Evolutionary conservation across 805 yeast species (phyloP).

Genomic region (Sugiyamaella lignohabitans): DNA sequence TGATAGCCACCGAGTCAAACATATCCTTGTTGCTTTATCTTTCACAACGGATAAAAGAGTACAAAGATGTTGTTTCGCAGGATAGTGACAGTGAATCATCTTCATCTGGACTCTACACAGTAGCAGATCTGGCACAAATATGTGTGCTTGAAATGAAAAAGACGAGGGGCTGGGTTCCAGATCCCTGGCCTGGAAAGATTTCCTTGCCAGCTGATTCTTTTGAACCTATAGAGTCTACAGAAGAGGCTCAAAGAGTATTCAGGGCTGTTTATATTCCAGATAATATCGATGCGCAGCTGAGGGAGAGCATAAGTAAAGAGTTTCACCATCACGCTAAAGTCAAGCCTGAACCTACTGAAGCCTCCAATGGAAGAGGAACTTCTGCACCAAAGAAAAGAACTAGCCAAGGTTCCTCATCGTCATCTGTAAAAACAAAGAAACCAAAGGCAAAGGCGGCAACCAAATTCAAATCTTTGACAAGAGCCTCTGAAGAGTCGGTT

Average conservation of each 20-base stretch:
- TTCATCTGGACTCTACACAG: conserved; percentile 43
- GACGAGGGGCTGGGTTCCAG: conserved; percentile 57
- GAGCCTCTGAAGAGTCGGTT: conserved; percentile 18
- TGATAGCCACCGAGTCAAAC: conserved; percentile 59
- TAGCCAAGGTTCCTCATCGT: background rate
- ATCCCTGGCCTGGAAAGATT: conserved; percentile 77
- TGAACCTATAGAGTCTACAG: conserved; percentile 49
- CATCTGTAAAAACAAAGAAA: background rate
- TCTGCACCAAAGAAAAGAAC: background rate
- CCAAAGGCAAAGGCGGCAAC: background rate
- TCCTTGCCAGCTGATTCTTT: conserved; percentile 65
- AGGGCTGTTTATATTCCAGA: background rate
- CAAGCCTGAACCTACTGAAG: background rate
- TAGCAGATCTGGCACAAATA: conserved; percentile 70
- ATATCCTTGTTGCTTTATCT: conserved; percentile 67
- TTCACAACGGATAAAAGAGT: conserved; percentile 73
- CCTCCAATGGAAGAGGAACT: background rate
- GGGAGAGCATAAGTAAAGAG: background rate
- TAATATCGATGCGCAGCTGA: background rate
- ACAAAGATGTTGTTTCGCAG: conserved; percentile 49
- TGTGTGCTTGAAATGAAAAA: conserved; percentile 53
- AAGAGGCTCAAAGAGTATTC: background rate
- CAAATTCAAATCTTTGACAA: conserved; percentile 22
- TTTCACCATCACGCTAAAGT: background rate
- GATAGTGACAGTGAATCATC: conserved; percentile 29